Conservation (phyloP, 257 asterid species). For the Ilex asprella region DNA sequence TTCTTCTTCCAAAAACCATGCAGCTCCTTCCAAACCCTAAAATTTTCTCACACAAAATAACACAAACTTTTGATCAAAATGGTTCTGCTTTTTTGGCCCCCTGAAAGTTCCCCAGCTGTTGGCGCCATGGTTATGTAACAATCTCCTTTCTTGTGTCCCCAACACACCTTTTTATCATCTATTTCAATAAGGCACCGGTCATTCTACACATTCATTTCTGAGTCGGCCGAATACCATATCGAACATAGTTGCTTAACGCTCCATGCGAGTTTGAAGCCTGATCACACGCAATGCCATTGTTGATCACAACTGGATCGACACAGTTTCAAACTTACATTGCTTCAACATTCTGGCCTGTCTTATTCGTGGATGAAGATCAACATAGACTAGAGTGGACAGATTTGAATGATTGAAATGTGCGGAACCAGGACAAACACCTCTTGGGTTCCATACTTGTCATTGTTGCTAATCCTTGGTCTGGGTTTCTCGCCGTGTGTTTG, state of each 20-base stretch:
- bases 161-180: conserved; percentile 5
- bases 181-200: not conserved
- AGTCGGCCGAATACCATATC: not conserved
- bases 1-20: conserved; percentile 58
- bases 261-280: not conserved
- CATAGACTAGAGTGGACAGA: conserved; percentile 5
- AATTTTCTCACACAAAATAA: conserved; percentile 29
- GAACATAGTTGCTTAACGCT: no score
- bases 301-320: not conserved
- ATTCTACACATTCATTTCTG: not conserved
- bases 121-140: no score
- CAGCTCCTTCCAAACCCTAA: conserved; percentile 31
- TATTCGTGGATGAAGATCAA: conserved; percentile 26
- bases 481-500: conserved; percentile 32
- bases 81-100: conserved; percentile 29
- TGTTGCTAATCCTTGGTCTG: conserved; percentile 40
- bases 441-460: conserved; percentile 44
- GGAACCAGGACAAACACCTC: conserved; percentile 54
- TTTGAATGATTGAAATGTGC: conserved; percentile 57
- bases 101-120: conserved; percentile 8
- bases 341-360: conserved; percentile 21
- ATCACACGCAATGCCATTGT: not conserved
- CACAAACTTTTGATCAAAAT: conserved; percentile 29
- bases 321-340: not conserved
- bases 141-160: no score